A percentile compares a stretch with the other conserved stretches of the same genome.
phyloP scores from a whole-genome alignment of 257 asterid genomes.

The Solanum infundibuliforme region DNA sequence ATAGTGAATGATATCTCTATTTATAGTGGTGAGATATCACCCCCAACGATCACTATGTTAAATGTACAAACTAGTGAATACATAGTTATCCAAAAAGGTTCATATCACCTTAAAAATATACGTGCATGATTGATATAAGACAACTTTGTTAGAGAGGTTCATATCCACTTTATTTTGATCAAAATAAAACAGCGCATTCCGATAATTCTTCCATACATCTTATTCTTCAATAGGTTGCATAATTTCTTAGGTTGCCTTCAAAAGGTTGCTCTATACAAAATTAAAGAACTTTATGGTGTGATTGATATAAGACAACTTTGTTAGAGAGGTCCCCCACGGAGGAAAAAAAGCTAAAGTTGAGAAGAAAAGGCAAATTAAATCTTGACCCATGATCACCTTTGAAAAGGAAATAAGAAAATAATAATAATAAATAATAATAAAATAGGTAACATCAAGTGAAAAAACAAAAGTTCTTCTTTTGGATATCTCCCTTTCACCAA shows the following conservation, averaged over 20 bases:
- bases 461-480: conserved; percentile 7
- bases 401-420: background rate
- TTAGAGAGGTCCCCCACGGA: conserved; percentile 1
- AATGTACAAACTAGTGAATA: no score
- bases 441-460: background rate
- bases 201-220: background rate
- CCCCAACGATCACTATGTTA: background rate
- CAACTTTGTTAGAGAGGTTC: no score
- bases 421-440: background rate
- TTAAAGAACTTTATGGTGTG: background rate
- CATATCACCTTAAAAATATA: background rate
- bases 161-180: no score
- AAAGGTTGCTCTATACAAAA: background rate
- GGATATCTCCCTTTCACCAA: background rate
- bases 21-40: background rate
- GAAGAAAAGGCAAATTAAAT: conserved; percentile 8
- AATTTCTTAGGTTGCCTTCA: background rate
- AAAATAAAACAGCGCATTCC: background rate
- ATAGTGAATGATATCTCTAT: background rate
- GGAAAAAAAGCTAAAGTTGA: background rate
- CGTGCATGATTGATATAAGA: background rate
- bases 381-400: conserved; percentile 10
- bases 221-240: background rate
- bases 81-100: background rate
- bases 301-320: conserved; percentile 9